These are phyloP conservation scores for Lactifluus volemus DNA, from an alignment of 768 basidiomycete species.

Conservation along the genomic window DNA sequence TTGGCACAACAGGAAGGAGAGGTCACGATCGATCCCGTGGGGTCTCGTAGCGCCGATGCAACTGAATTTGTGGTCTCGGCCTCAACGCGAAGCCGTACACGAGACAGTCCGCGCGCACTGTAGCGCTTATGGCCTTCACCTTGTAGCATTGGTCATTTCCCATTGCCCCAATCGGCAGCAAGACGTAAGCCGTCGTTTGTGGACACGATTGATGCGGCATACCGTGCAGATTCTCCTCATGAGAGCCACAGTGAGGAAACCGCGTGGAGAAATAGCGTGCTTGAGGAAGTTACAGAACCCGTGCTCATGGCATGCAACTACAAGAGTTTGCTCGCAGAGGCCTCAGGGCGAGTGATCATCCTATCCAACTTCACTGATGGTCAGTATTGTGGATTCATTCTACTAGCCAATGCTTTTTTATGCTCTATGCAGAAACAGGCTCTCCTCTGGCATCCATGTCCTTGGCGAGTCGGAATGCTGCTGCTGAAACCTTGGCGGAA, in stretches of 20 bases:
- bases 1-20: conserved; percentile 28
- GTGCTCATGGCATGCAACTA: conserved; percentile 25
- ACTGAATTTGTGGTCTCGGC: conserved; percentile 23
- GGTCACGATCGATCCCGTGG: conserved; percentile 24
- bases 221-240: neutral
- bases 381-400: neutral
- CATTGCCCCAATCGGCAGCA: conserved; percentile 8
- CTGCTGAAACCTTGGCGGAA: conserved; percentile 6
- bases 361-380: conserved; percentile 20
- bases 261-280: conserved; percentile 19
- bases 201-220: neutral
- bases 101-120: conserved; percentile 28
- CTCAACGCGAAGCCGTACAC: conserved; percentile 25
- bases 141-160: conserved; percentile 26
- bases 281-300: conserved; percentile 24
- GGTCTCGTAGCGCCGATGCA: conserved; percentile 28
- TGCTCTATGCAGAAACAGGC: neutral
- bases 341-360: conserved; percentile 27
- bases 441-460: conserved; percentile 5
- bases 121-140: conserved; percentile 23
- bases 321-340: conserved; percentile 22
- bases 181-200: neutral
- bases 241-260: conserved; percentile 2
- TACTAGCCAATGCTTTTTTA: neutral
- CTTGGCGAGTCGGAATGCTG: neutral